Percentiles rank a stretch among this genome's conserved stretches.
These are phyloP conservation scores for Candida pseudofarinosa DNA, from an alignment of 805 yeast genomes.

Conservation along the genomic window DNA sequence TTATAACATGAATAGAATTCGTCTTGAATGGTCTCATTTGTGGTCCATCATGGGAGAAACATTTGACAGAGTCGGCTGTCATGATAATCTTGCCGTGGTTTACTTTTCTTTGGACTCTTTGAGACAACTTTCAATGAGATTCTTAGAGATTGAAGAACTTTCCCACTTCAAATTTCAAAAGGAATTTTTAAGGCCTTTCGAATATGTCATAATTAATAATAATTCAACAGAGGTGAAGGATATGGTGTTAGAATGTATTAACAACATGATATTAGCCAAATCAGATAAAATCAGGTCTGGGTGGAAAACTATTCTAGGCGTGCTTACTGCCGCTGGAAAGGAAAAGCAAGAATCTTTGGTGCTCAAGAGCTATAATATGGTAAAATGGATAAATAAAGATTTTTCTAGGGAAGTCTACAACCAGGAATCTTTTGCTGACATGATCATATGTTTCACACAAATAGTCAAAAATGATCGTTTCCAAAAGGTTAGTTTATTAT, in stretches of 20 bases:
- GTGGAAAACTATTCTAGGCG: conserved; percentile 85
- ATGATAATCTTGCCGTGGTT: conserved; percentile 69
- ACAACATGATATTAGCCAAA: conserved; percentile 77
- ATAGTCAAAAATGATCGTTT: conserved; percentile 80
- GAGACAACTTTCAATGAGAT: conserved; percentile 88
- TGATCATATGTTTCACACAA: conserved; percentile 72
- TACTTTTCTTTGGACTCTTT: conserved; percentile 91
- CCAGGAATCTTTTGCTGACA: conserved; percentile 65
- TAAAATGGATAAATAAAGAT: conserved; percentile 56
- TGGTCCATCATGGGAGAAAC: conserved; percentile 93
- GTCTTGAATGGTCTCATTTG: conserved; percentile 93
- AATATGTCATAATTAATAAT: conserved; percentile 68
- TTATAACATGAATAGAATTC: conserved; percentile 93
- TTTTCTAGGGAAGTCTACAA: conserved; percentile 58
- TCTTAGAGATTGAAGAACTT: conserved; percentile 88
- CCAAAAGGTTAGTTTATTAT: conserved; percentile 76
- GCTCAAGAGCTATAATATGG: conserved; percentile 57
- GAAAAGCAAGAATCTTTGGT: conserved; percentile 58
- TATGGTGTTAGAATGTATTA: conserved; percentile 85
- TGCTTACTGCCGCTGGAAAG: conserved; percentile 69
- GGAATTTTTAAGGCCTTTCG: conserved; percentile 89
- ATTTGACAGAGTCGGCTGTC: conserved; percentile 81
- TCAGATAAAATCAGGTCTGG: conserved; percentile 80
- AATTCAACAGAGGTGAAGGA: conserved; percentile 69
- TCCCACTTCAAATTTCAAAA: conserved; percentile 94